Evolutionary conservation across 306 rosid genomes (phyloP), one percentile per base, ranked within the genome.

Genomic region (Ceratonia siliqua): DNA sequence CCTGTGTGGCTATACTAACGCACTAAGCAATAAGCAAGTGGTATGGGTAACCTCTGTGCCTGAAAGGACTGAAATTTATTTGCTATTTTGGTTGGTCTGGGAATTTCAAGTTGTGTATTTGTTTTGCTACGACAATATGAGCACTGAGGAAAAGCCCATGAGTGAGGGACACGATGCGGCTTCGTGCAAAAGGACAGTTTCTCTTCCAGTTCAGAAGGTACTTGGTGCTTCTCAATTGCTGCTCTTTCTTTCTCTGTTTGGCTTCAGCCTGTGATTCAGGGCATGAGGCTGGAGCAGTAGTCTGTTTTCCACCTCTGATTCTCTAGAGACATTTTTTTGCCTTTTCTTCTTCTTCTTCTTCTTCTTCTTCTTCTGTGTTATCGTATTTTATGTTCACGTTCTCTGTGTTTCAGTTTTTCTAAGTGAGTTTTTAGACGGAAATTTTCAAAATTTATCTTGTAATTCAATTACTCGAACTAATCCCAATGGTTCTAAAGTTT

Each of bases 171-270:
- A 28, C 64, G 82, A 61, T 35, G 65, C 48, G 4, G 70, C n/a
- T 79, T 70, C 92, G 48, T 72, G 86, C 76, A 81, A 79, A 79
- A 77, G 70, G 50, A 76, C 84, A 52, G 68, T 48, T 71, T 66
- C 80, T 50, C 66, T 62, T 73, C 87, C 82, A 43, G 64, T 69
- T 81, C 85, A 42, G 0, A 87, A 85, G 97, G 98, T 94, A 48
- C 38, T 70, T 54, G 3, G 2, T 11, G 28, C 20, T 54, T 8
- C 18, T 45, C 58, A 5, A 2, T 24, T 67, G 17, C 17, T 52
- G 14, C 33, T 2, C 22, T 61, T 10, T 15, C 10, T 12, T 35
- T 62, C 7, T 43, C 30, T 17, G 38, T 10, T 18, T 21, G 17
- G 15, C 32, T 81, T 59, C 83, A 53, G 18, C 18, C 14, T 68